These are phyloP conservation scores for Mucor sp. DNA, from an alignment of 371 early-diverging fungal genomes.

Conservation along the genomic window DNA sequence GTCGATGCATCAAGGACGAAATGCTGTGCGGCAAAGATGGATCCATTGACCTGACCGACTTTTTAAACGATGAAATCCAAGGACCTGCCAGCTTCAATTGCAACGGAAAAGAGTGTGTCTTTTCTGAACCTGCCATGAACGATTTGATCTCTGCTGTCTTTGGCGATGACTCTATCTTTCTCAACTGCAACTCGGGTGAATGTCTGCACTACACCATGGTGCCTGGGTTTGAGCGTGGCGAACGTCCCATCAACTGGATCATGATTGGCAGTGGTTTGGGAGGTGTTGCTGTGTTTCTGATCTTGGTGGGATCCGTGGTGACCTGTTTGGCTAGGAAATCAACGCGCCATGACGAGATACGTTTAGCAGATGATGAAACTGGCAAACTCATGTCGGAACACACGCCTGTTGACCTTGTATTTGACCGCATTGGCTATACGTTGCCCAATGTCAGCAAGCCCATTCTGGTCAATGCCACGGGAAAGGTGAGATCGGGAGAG, in stretches of 20 bases:
- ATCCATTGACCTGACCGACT: conserved; percentile 72
- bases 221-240: conserved; percentile 72
- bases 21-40: conserved; percentile 82
- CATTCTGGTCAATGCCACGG: conserved; percentile 69
- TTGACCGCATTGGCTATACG: conserved; percentile 68
- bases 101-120: conserved; percentile 60
- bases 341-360: conserved; percentile 26
- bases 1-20: conserved; percentile 72
- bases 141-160: conserved; percentile 71
- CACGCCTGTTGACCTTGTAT: conserved; percentile 67
- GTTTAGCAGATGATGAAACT: conserved; percentile 59
- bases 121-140: conserved; percentile 77
- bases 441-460: conserved; percentile 16
- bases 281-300: conserved; percentile 61
- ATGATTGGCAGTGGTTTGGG: conserved; percentile 63
- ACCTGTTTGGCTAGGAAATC: conserved; percentile 43
- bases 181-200: conserved; percentile 77
- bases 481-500: conserved; percentile 80
- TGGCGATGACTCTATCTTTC: conserved; percentile 76
- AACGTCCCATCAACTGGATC: conserved; percentile 59
- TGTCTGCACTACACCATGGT: conserved; percentile 88
- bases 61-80: conserved; percentile 68
- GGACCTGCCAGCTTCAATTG: conserved; percentile 80
- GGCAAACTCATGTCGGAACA: conserved; percentile 77
- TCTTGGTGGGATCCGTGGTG: conserved; percentile 45